These are phyloP conservation scores for Boletus sensibilis DNA, from an alignment of 768 basidiomycete genomes.

Conservation along the genomic window DNA sequence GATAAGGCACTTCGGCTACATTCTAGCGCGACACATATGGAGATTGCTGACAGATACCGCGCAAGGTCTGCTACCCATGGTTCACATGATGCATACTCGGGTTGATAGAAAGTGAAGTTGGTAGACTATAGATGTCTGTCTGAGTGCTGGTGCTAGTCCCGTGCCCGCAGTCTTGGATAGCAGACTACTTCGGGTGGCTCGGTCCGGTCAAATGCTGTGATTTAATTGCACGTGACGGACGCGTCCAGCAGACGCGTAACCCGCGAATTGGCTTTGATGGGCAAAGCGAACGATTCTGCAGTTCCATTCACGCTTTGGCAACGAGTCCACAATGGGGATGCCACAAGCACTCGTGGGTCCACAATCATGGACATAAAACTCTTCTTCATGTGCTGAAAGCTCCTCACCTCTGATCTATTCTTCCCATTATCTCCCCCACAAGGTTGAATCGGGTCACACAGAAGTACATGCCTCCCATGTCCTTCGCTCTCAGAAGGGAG, in stretches of 20 bases:
- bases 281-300: neutral
- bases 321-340: slow-evolving; percentile 4
- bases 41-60: too few relatives aligned
- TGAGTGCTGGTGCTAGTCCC: neutral
- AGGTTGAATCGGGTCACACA: neutral
- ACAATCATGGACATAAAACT: slow-evolving; percentile 9
- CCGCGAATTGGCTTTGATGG: neutral
- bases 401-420: neutral
- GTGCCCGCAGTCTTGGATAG: neutral
- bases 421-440: neutral
- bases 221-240: slow-evolving; percentile 17
- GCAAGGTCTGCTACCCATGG: too few relatives aligned
- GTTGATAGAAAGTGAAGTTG: too few relatives aligned
- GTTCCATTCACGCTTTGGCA: slow-evolving; percentile 9
- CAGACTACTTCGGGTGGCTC: neutral
- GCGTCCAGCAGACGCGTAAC: neutral
- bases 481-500: slow-evolving; percentile 4
- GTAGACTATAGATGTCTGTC: neutral
- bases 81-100: too few relatives aligned
- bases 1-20: too few relatives aligned
- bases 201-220: neutral
- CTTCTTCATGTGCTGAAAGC: neutral
- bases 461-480: slow-evolving; percentile 9
- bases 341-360: neutral
- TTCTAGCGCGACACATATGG: too few relatives aligned